phyloP scores from a whole-genome alignment of 2,329 filamentous ascomycete species.

The Epichloe amarillans region DNA sequence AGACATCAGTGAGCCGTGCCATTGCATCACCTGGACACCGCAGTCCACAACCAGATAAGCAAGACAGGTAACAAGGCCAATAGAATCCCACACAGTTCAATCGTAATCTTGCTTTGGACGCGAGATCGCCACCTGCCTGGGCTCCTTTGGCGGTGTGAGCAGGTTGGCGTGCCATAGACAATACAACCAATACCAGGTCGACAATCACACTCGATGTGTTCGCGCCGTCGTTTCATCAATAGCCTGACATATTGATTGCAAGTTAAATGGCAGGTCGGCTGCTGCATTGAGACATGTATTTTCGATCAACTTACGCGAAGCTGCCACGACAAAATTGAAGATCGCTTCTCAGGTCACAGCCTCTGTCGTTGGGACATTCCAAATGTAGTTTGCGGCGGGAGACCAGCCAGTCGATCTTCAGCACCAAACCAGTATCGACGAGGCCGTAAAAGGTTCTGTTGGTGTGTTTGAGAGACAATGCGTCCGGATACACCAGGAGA shows the following conservation, averaged over 20 bases:
- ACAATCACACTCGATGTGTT: conserved; percentile 48
- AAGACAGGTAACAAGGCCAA: conserved; percentile 26
- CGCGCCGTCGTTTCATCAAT: conserved; percentile 44
- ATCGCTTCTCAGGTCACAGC: conserved; percentile 46
- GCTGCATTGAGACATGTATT: neutral
- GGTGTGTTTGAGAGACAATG: conserved; percentile 55
- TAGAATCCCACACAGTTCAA: conserved; percentile 36
- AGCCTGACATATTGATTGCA: conserved; percentile 22
- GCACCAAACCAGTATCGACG: conserved; percentile 49
- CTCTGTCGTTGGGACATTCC: conserved; percentile 46
- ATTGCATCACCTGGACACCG: neutral
- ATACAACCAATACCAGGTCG: conserved; percentile 42
- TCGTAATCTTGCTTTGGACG: conserved; percentile 29
- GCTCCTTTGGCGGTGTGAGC: conserved; percentile 29
- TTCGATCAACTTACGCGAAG: conserved; percentile 32
- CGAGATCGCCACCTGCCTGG: conserved; percentile 33
- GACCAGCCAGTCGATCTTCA: conserved; percentile 59
- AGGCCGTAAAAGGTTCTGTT: conserved; percentile 48
- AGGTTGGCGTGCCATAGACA: conserved; percentile 35
- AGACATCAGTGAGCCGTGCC: neutral
- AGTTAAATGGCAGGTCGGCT: neutral
- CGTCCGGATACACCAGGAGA: conserved; percentile 55
- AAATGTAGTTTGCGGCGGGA: conserved; percentile 49
- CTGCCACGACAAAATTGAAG: conserved; percentile 46
- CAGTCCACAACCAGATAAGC: neutral